Conservation (phyloP, 192 early-diverging fungal species). For the Coemansia guatemalensis region DNA sequence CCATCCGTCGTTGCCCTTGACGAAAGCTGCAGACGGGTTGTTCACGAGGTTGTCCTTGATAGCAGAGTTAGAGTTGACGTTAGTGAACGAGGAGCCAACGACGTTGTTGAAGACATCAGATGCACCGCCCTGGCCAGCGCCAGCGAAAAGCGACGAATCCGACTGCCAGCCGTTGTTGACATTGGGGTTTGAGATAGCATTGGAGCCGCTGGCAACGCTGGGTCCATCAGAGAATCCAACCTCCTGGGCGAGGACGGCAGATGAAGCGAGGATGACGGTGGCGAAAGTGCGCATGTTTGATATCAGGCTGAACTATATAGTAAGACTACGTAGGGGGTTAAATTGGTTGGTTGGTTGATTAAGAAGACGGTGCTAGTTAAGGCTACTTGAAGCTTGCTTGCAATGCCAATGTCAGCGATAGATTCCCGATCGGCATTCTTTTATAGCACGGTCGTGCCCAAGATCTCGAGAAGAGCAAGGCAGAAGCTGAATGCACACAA, state of each 20-base stretch:
- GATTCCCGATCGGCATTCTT: background rate
- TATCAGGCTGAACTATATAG: background rate
- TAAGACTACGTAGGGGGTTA: background rate
- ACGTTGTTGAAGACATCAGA: slow-evolving; percentile 47
- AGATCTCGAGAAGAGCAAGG: background rate
- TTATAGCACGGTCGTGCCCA: background rate
- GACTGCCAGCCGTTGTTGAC: slow-evolving; percentile 53
- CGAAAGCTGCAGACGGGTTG: slow-evolving; percentile 39
- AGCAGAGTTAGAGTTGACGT: slow-evolving; percentile 44
- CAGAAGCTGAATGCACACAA: background rate
- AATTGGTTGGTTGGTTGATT: background rate
- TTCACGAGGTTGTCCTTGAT: slow-evolving; percentile 53
- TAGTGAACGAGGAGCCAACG: slow-evolving; percentile 43
- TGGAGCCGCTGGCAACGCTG: slow-evolving; percentile 36
- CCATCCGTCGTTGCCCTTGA: slow-evolving; percentile 52
- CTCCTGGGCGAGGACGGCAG: slow-evolving; percentile 24
- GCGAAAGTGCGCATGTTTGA: background rate
- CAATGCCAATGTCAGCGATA: too few relatives aligned
- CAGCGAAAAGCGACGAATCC: slow-evolving; percentile 37
- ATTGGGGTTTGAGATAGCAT: slow-evolving; percentile 49
- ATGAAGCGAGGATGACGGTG: slow-evolving; percentile 12
- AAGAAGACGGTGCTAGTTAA: background rate
- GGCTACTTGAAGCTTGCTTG: too few relatives aligned
- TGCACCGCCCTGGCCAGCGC: background rate
- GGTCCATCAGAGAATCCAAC: slow-evolving; percentile 40